Evolutionary conservation across 2,329 filamentous ascomycete genomes (phyloP).

Genomic region (Fusarium pseudocircinatum): DNA sequence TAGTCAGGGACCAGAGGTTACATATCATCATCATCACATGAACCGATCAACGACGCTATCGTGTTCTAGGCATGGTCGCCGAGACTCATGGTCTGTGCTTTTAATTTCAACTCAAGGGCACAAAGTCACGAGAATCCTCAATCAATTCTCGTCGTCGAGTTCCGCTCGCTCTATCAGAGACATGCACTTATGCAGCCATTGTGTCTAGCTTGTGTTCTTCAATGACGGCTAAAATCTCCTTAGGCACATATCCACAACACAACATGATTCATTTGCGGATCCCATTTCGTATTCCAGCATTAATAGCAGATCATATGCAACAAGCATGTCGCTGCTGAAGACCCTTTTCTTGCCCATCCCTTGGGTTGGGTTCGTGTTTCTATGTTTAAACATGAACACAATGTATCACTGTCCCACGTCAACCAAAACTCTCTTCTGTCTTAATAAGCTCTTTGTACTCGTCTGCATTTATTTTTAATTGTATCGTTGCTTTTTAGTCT

Average conservation of each 20-base stretch:
- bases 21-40: slow-evolving; percentile 28
- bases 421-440: background rate
- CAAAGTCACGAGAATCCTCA: background rate
- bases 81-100: slow-evolving; percentile 7
- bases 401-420: background rate
- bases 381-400: background rate
- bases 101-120: slow-evolving; percentile 6
- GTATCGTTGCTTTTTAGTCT: slow-evolving; percentile 7
- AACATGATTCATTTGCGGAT: slow-evolving; percentile 1
- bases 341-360: background rate
- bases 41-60: slow-evolving; percentile 13
- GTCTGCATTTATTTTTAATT: background rate
- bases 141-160: background rate
- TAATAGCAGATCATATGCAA: slow-evolving; percentile 28
- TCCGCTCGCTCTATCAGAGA: slow-evolving; percentile 2
- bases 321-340: slow-evolving; percentile 13
- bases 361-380: background rate
- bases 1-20: slow-evolving; percentile 29
- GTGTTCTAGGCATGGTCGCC: slow-evolving; percentile 25
- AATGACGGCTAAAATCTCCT: background rate
- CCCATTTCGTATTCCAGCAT: slow-evolving; percentile 17
- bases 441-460: background rate
- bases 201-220: background rate
- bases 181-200: background rate
- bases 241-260: slow-evolving; percentile 3